These are phyloP conservation scores for Heliocybe sulcata DNA, from an alignment of 1,284 basidiomycete genomes.

Conservation along the genomic window DNA sequence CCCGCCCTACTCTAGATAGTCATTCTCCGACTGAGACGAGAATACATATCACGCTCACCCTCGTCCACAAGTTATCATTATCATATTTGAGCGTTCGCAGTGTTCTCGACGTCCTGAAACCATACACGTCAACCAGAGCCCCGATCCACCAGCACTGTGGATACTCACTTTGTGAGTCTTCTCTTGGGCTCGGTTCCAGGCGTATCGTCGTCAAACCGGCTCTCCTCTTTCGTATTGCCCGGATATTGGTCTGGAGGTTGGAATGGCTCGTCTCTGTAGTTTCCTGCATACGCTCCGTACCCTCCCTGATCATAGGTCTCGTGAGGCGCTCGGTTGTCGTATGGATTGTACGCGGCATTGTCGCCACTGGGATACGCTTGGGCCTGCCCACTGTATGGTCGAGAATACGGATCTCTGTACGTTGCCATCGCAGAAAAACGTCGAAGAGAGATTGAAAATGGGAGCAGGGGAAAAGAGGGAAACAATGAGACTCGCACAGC, in stretches of 20 bases:
- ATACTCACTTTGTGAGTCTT: not conserved
- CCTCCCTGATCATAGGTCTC: slow-evolving; percentile 32
- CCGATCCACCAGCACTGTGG: slow-evolving; percentile 8
- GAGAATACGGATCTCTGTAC: slow-evolving; percentile 24
- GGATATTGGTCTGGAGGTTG: slow-evolving; percentile 9
- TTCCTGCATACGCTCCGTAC: slow-evolving; percentile 28
- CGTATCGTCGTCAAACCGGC: slow-evolving; percentile 19
- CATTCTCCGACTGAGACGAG: slow-evolving; percentile 5
- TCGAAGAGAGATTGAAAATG: slow-evolving; percentile 3
- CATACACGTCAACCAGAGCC: slow-evolving; percentile 19
- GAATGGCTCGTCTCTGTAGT: slow-evolving; percentile 35
- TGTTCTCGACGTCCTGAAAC: slow-evolving; percentile 5
- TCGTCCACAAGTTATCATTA: slow-evolving; percentile 56
- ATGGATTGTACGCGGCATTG: slow-evolving; percentile 35
- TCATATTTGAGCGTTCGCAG: slow-evolving; percentile 17
- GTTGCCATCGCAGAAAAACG: slow-evolving; percentile 24
- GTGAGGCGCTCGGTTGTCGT: slow-evolving; percentile 36
- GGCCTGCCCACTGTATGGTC: slow-evolving; percentile 39
- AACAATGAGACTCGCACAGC: slow-evolving; percentile 7
- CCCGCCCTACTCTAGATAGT: slow-evolving; percentile 34
- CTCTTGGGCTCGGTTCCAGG: not conserved
- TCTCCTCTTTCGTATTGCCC: slow-evolving; percentile 10
- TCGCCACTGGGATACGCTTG: slow-evolving; percentile 24
- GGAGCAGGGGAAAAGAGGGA: slow-evolving; percentile 3
- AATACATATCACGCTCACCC: slow-evolving; percentile 24